Percentiles rank a stretch among this genome's conserved stretches.
Conservation (phyloP, 768 basidiomycete species). For the Nevesoporus exiguus region DNA sequence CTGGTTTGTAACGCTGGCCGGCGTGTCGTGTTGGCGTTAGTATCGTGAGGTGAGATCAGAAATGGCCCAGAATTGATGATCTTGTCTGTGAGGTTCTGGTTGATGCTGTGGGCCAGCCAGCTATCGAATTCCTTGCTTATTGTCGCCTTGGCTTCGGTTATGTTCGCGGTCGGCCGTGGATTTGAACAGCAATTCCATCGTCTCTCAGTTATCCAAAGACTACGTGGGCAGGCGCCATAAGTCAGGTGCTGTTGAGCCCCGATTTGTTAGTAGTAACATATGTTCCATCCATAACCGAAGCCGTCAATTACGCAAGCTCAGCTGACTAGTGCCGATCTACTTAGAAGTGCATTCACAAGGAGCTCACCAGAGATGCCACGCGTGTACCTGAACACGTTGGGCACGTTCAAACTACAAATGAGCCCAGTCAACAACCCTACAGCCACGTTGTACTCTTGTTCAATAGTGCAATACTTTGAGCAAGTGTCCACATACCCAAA, state of each 20-base stretch:
- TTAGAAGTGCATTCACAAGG: conserved; percentile 1
- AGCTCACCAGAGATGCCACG: conserved; percentile 1
- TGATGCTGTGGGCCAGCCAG: not conserved
- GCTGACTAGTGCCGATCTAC: not conserved
- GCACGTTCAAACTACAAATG: conserved; percentile 35
- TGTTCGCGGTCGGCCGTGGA: not conserved
- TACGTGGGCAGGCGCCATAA: not conserved
- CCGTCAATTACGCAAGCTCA: not conserved
- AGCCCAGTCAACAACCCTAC: conserved; percentile 34
- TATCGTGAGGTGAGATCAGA: not conserved
- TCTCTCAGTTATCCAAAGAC: not conserved
- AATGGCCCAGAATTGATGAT: not conserved
- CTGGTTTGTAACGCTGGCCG: not conserved
- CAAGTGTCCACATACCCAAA: conserved; percentile 47
- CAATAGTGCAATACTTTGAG: conserved; percentile 47
- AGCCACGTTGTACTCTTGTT: conserved; percentile 36
- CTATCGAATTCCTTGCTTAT: not conserved
- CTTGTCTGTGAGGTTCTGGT: not conserved
- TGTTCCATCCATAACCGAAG: not conserved
- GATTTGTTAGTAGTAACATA: not conserved
- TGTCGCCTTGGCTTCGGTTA: not conserved
- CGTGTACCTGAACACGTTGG: conserved; percentile 4
- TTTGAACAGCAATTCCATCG: not conserved
- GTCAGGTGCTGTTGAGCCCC: not conserved
- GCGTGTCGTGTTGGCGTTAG: not conserved